Base-by-base conservation (phyloP, 495 filamentous ascomycete species). In the Xylaria cubensis region DNA sequence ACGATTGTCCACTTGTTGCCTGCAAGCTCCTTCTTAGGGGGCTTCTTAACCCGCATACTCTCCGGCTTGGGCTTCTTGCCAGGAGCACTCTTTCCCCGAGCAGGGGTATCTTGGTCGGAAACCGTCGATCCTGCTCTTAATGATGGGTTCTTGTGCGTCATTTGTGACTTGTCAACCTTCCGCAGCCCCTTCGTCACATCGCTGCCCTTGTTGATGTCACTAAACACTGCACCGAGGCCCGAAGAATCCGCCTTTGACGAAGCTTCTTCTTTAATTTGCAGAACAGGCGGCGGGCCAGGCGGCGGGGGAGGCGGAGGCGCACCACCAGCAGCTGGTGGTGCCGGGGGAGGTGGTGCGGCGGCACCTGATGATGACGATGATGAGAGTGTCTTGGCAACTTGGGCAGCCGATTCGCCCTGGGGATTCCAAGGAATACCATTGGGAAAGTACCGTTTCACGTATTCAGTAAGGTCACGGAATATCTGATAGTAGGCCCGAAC, bases 91-190 rank as follows among this genome's bases (percentile, higher is more conserved):
- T 94, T 97, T 39, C 86, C 87, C 21, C 92, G 88, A 34, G 71
- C 71, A 56, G 89, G 88, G 64, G 86, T 82, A 55, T 86, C 89
- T 70, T 87, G 83, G 39, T 86, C 84, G 4, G 92, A 88, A 7
- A 94, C 94, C 13, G 88, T 88, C 10, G 91, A 92, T 64, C 87
- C 84, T 15, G 92, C 89, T 48, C 96, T 91, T 32, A 99, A 86
- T 26, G 89, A 88, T n/a, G 97, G 96, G 83, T 99, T 99, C 85
- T 98, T 98, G 85, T 99, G 96, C 59, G 96, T 98, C 94, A 97
- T 97, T 77, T 97, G 83, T 26, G 91, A 94, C 76, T 90, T 93
- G 82, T 97, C 94, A 36, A 99, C 96, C 84, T 97, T 99, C 67
- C 92, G 90, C 19, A 99, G 87, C 48, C 93, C 90, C 67, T 91